Evolutionary conservation across 371 early-diverging fungal species (phyloP), one percentile per base, ranked within the genome.

Genomic region (Nematocida displodere): DNA sequence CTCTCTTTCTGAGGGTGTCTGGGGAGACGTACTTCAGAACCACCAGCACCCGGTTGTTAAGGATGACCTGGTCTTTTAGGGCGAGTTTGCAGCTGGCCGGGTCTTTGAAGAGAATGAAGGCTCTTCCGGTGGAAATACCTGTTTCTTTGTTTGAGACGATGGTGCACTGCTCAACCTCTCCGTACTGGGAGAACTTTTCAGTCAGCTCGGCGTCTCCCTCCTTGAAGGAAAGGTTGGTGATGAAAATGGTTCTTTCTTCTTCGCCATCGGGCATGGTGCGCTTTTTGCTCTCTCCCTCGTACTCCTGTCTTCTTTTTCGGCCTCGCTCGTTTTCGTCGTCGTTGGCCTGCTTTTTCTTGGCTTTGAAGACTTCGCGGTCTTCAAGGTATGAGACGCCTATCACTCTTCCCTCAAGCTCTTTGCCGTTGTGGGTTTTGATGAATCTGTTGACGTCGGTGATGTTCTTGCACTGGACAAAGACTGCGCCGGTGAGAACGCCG

Each of bases 91-190:
- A 55, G 29, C 59, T 44, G 36, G 24, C 46, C 24, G 13, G n/a
- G 22, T 66, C n/a, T 22, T 52, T 66, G 29, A 80, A 78, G 2
- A 79, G 81, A 39, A 83, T 54, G 49, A 78, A 65, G 5, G 78
- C 81, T 50, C 79, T 80, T 26, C 83, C 83, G n/a, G 78, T 75
- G 29, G 80, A 78, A 20, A 52, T 53, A n/a, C 54, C 48, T 3
- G 61, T 71, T 13, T 81, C 76, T 42, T 62, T 78, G 61, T 81
- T 77, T 46, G 67, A 56, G 15, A 76, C 78, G 15, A 81, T 31
- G 2, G 55, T 53, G 29, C 78, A 63, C 46, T 80, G 79, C 49
- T 77, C 78, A 20, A 81, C 53, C 29, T 79, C 65, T 46, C 81
- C 81, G 37, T 65, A 80, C n/a, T 64, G 47, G 22, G 37, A 33